phyloP scores from a whole-genome alignment of 371 early-diverging fungal genomes.

The Mortierella sp. region DNA sequence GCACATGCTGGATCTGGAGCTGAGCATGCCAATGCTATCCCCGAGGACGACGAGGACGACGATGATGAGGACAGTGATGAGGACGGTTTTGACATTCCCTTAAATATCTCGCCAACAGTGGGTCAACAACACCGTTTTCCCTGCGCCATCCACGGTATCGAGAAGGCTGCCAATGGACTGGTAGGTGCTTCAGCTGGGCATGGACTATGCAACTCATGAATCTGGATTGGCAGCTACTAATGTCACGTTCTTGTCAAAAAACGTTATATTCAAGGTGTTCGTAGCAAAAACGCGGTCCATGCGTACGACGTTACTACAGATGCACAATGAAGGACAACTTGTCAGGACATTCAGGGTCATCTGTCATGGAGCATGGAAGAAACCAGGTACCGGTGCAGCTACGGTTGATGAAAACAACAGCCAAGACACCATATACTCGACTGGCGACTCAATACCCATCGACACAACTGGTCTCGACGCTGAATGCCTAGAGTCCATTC shows the following conservation, averaged over 20 bases:
- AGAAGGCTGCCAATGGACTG: conserved; percentile 70
- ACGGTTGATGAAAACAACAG: too few relatives aligned
- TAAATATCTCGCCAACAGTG: conserved; percentile 37
- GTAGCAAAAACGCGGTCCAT: conserved; percentile 62
- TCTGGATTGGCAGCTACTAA: not conserved
- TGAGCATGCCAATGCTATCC: conserved; percentile 32
- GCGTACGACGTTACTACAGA: conserved; percentile 42
- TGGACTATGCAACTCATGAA: not conserved
- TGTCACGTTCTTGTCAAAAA: not conserved
- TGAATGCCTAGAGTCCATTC: conserved; percentile 17
- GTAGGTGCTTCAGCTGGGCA: conserved; percentile 39
- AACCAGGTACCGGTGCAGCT: not conserved
- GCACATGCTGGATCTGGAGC: not conserved
- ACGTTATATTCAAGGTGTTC: conserved; percentile 56
- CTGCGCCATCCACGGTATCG: conserved; percentile 55
- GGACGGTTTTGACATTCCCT: conserved; percentile 52
- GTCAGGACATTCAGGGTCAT: conserved; percentile 59
- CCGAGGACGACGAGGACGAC: conserved; percentile 43
- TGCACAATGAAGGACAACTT: conserved; percentile 57
- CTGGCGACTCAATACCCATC: conserved; percentile 8
- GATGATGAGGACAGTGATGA: conserved; percentile 39
- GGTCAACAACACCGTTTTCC: conserved; percentile 37
- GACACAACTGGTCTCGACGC: conserved; percentile 19
- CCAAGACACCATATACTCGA: not conserved
- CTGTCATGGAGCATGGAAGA: conserved; percentile 60